A percentile compares a stretch with the other conserved stretches of the same genome.
These are phyloP conservation scores for Nannizziopsis arthrosporioides DNA, from an alignment of 2,329 filamentous ascomycete species.

Conservation along the genomic window DNA sequence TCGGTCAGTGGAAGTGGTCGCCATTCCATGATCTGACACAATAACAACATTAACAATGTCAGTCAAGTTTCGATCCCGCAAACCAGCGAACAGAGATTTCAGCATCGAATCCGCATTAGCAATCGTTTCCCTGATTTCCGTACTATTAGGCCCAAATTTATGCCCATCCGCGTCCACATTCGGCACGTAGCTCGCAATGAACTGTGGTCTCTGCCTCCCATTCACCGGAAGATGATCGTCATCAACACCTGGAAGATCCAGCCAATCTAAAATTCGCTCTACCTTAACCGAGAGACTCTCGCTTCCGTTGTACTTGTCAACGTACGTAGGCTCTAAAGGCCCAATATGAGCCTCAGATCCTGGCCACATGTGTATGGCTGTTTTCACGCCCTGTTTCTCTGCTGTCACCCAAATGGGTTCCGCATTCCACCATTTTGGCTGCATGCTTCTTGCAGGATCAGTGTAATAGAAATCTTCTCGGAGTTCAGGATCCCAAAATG, in stretches of 20 bases:
- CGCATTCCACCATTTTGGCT: conserved; percentile 87
- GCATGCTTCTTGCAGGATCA: conserved; percentile 59
- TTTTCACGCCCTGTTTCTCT: conserved; percentile 64
- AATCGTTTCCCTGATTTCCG: conserved; percentile 72
- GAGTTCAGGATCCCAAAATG: conserved; percentile 76
- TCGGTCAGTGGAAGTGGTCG: conserved; percentile 69
- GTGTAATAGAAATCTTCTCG: conserved; percentile 81
- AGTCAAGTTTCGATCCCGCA: conserved; percentile 73
- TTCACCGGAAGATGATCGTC: conserved; percentile 33
- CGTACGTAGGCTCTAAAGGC: conserved; percentile 59
- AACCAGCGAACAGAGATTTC: conserved; percentile 58
- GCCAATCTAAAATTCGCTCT: conserved; percentile 62
- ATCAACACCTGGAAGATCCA: conserved; percentile 69
- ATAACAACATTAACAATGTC: conserved; percentile 84
- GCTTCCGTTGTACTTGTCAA: conserved; percentile 74
- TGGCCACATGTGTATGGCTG: conserved; percentile 97
- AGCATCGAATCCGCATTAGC: conserved; percentile 72
- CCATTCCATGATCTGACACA: conserved; percentile 98
- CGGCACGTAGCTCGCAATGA: conserved; percentile 90
- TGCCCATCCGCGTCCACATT: conserved; percentile 84
- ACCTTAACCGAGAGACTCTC: conserved; percentile 68
- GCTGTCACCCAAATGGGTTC: conserved; percentile 92
- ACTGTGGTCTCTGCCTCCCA: conserved; percentile 58
- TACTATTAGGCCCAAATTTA: conserved; percentile 84
- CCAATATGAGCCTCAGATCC: conserved; percentile 81